Conservation (phyloP, 768 basidiomycete genomes). For the Rhizopogon rudus region DNA sequence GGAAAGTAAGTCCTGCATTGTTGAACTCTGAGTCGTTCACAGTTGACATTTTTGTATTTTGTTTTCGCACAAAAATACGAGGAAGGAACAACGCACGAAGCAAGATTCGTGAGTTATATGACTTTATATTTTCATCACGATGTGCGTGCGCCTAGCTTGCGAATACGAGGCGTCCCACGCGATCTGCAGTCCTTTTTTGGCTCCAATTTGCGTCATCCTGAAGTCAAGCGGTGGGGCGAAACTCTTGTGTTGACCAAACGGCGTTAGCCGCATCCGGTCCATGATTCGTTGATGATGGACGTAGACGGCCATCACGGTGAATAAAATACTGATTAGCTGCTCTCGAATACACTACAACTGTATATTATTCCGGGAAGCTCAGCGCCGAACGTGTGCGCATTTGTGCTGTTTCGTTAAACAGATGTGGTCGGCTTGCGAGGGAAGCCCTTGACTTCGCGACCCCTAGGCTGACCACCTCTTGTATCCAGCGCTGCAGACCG, state of each 20-base stretch:
- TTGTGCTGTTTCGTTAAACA: no score
- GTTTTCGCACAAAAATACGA: slow-evolving; percentile 68
- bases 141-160: slow-evolving; percentile 37
- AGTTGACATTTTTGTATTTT: neutral
- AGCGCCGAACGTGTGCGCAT: no score
- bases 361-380: neutral
- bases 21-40: no score
- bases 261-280: neutral
- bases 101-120: slow-evolving; percentile 62
- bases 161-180: slow-evolving; percentile 65
- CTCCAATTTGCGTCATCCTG: slow-evolving; percentile 67
- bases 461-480: no score
- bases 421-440: no score
- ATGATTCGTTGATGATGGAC: neutral
- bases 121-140: neutral
- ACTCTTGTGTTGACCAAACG: slow-evolving; percentile 18
- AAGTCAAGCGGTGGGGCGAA: slow-evolving; percentile 68
- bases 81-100: slow-evolving; percentile 63
- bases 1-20: slow-evolving; percentile 45
- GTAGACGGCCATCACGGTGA: no score
- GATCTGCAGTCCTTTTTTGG: slow-evolving; percentile 75
- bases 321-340: no score
- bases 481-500: no score
- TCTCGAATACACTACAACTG: neutral
- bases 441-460: no score